phyloP scores from a whole-genome alignment of 2,329 filamentous ascomycete species.

The Neurospora sp. region DNA sequence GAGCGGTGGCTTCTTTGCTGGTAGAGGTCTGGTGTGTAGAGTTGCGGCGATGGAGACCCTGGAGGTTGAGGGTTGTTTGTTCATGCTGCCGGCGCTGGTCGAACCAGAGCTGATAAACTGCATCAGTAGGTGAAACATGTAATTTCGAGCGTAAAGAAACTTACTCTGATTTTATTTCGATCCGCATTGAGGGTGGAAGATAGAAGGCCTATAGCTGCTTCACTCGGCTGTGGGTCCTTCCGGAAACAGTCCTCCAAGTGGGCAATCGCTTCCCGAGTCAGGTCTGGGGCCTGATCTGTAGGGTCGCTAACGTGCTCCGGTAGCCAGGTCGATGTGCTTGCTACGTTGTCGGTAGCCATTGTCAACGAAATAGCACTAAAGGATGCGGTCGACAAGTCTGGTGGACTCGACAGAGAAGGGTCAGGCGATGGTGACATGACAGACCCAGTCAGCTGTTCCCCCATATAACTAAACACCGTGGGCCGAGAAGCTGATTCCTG shows the following conservation, averaged over 20 bases:
- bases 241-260: conserved; percentile 46
- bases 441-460: not conserved
- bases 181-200: conserved; percentile 46
- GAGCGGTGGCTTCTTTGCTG: conserved; percentile 23
- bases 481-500: not conserved
- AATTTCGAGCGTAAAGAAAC: conserved; percentile 6
- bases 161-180: conserved; percentile 38
- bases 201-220: conserved; percentile 41
- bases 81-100: conserved; percentile 42
- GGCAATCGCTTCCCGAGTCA: not conserved
- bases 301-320: conserved; percentile 27
- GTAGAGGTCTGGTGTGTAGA: conserved; percentile 8
- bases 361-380: not conserved
- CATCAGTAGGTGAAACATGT: not conserved
- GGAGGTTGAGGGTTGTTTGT: conserved; percentile 33
- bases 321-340: conserved; percentile 27
- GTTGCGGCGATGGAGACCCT: conserved; percentile 25
- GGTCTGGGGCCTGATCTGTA: not conserved
- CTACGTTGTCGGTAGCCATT: conserved; percentile 10
- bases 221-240: conserved; percentile 35
- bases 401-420: not conserved
- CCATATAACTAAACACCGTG: not conserved
- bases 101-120: conserved; percentile 36
- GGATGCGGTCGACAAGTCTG: not conserved
- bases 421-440: not conserved